Base-by-base conservation (phyloP, 495 filamentous ascomycete genomes). In the Margaritispora aquatica region DNA sequence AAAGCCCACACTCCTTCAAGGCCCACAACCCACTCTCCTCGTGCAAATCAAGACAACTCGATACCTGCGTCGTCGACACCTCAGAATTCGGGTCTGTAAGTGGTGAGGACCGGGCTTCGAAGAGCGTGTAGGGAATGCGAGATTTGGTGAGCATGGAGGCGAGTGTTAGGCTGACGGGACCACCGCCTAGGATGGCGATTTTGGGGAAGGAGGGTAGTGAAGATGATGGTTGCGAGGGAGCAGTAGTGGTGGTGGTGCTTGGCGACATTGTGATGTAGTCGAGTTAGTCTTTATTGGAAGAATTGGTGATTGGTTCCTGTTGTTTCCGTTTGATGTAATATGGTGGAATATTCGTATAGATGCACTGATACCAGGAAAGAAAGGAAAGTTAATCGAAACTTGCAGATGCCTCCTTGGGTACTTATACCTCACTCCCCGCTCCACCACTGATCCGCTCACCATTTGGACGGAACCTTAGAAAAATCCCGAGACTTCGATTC, bases 121-220 rank as follows among this genome's bases (percentile, higher is more conserved):
- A 38, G 63, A 62, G 10, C 77, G 80, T 23, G 71, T 73, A 61
- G 70, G 71, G 34, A 71, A 64, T 58, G 1, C 29, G 11, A 26
- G 19, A 27, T 66, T 58, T 26, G 69, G 62, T 66, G 44, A 86
- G 75, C 22, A 85, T 73, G 10, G 77, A 75, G 22, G 80, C 83
- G 27, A 86, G 70, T 57, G 73, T 77, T 47, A 79, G 76, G 34
- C 83, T 82, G 13, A 71, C 70, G 1, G 82, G 82, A 17, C 83
- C 81, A 48, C 75, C 80, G 55, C 82, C 82, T 31, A 85, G 69
- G 56, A 84, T 84, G 56, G 81, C 80, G 51, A 85, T 80, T 57
- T 68, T 73, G 44, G 57, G 60, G 38, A 8, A 44, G 4, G n/a
- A n/a, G n/a, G n/a, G n/a, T n/a, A n/a, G n/a, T n/a, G 29, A 34